Evolutionary conservation across 2,329 filamentous ascomycete genomes (phyloP), one percentile per base, ranked within the genome.

Genomic region (Seiridium unicorne): DNA sequence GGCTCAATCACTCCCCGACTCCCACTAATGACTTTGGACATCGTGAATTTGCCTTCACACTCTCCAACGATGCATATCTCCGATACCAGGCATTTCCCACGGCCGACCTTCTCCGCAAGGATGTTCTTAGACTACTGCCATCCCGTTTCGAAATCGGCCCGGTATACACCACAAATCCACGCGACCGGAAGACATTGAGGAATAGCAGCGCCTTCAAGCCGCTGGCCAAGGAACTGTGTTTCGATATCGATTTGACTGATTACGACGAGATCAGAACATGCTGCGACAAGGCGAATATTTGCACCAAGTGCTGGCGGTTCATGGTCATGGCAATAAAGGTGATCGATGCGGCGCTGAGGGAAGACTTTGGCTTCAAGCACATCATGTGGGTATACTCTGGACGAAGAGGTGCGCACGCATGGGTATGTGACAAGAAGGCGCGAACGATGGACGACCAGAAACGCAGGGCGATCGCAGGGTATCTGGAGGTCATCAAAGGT

Each of bases 301-400:
- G 95, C 74, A 83, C 82, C 65, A 95, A 93, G 73, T 99, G 95
- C 78, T 99, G 95, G 95, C 84, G 90, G 55, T 99, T 98, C 75
- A 96, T 97, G 68, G 97, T 92, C 32, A 98, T 99, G 93, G 91
- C 95, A 6, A 94, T 99, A 73, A 95, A 96, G 72, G 92, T 97
- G 13, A 83, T 98, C 10, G 94, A 98, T 73, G 83, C 86, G 10
- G 93, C 93, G 0, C 76, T 99, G 67, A 84, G 93, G 57, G 92
- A 98, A 26, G 95, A 99, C 75, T 97, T 99, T 77, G 95, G 93
- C 51, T 99, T 97, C 77, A 88, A 91, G 72, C 94, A 99, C 76
- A 94, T 99, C 70, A 84, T 99, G 75, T 99, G 95, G 95, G 93
- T 99, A 5, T 99, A 99, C 76, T 99, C 95, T 0, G 95, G 95